phyloP scores from a whole-genome alignment of 805 yeast genomes.

The Tetrapisispora fleetii region DNA sequence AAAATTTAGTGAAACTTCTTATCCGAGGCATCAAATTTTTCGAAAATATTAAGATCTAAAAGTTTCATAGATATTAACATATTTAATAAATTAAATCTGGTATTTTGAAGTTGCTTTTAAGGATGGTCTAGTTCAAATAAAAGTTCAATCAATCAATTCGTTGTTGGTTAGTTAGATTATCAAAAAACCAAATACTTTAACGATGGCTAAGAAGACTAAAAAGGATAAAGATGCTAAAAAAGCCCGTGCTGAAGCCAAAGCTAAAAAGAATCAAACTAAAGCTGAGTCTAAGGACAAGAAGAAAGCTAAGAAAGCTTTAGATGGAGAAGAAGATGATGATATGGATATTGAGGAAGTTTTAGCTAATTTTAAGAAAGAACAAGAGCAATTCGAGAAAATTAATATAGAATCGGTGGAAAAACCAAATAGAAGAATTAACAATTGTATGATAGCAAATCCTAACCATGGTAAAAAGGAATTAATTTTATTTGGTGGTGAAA shows the following conservation, averaged over 20 bases:
- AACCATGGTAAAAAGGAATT: slow-evolving; percentile 67
- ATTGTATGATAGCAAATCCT: slow-evolving; percentile 68
- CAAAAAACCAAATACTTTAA: neutral
- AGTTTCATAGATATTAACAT: no score
- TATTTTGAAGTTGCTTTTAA: no score
- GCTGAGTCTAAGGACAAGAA: slow-evolving; percentile 69
- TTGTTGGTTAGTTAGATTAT: neutral
- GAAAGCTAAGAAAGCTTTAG: slow-evolving; percentile 52
- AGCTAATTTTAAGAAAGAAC: slow-evolving; percentile 68
- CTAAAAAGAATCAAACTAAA: slow-evolving; percentile 63
- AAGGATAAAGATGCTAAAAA: slow-evolving; percentile 86
- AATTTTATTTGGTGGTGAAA: slow-evolving; percentile 85
- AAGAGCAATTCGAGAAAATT: slow-evolving; percentile 66
- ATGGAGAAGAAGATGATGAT: slow-evolving; percentile 72
- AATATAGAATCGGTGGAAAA: slow-evolving; percentile 44
- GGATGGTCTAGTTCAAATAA: no score
- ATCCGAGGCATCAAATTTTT: neutral
- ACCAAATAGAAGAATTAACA: slow-evolving; percentile 65
- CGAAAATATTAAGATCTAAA: neutral
- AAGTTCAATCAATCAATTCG: no score
- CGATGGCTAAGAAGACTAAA: slow-evolving; percentile 81
- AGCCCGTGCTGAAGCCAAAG: slow-evolving; percentile 77
- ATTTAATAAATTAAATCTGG: neutral
- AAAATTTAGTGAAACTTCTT: no score
- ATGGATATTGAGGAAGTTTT: slow-evolving; percentile 78